A percentile compares a stretch with the other conserved stretches of the same genome.
These are phyloP conservation scores for Cerioporus squamosus DNA, from an alignment of 1,284 basidiomycete genomes.

Conservation along the genomic window DNA sequence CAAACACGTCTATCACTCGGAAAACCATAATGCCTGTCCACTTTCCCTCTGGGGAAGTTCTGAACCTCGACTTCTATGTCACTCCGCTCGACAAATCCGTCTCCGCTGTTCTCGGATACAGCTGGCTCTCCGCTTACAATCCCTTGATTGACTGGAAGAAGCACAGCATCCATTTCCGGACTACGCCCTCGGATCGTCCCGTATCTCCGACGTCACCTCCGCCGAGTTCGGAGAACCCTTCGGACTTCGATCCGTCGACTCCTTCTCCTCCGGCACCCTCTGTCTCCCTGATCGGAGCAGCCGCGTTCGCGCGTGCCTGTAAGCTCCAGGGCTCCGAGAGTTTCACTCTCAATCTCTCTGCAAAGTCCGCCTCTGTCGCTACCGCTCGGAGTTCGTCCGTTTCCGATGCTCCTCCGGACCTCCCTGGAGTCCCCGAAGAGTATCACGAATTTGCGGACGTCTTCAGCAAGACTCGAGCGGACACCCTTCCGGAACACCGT, in stretches of 20 bases:
- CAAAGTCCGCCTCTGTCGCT: background rate
- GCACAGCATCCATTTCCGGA: conserved; percentile 1
- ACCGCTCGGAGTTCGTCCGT: background rate
- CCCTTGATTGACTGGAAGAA: conserved; percentile 4
- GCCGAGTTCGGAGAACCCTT: background rate
- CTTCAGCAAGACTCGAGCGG: conserved; percentile 13
- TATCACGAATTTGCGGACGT: conserved; percentile 18
- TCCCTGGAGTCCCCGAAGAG: conserved; percentile 12
- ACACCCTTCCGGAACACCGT: conserved; percentile 16
- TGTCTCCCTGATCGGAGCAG: conserved; percentile 14
- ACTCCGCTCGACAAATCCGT: conserved; percentile 11
- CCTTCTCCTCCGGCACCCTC: background rate
- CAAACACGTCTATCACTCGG: conserved; percentile 1
- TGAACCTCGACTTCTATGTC: conserved; percentile 6
- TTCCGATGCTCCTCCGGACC: conserved; percentile 29
- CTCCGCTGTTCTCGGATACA: conserved; percentile 1
- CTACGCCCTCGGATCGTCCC: background rate
- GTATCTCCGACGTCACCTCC: background rate
- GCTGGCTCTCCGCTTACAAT: background rate
- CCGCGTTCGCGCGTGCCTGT: conserved; percentile 12
- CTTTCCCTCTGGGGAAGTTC: conserved; percentile 2
- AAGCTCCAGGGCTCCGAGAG: conserved; percentile 6
- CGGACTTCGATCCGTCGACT: background rate
- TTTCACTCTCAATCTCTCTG: conserved; percentile 7
- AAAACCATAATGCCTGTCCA: background rate